These are phyloP conservation scores for Fraxinus sp. DNA, from an alignment of 305 asterid species.

Conservation along the genomic window DNA sequence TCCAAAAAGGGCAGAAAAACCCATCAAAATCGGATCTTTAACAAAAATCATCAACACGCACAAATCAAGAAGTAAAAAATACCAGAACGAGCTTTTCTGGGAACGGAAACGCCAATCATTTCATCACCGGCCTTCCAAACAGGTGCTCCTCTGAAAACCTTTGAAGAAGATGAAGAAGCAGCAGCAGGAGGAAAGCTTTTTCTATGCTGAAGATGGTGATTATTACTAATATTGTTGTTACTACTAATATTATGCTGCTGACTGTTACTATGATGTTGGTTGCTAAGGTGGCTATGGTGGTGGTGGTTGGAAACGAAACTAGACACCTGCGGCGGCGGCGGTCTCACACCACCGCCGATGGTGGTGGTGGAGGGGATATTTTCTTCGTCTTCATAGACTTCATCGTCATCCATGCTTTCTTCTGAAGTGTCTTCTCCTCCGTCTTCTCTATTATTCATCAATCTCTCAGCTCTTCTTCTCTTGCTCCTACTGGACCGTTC, in stretches of 20 bases:
- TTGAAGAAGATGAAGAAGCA: constrained; percentile 35
- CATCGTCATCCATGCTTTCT: constrained; percentile 86
- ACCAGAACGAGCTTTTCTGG: constrained; percentile 98
- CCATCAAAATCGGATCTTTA: constrained; percentile 16
- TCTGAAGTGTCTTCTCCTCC: constrained; percentile 81
- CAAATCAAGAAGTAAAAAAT: neutral
- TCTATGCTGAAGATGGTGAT: constrained; percentile 64
- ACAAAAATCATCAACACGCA: neutral
- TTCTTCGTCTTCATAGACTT: constrained; percentile 70
- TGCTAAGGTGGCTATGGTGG: constrained; percentile 29
- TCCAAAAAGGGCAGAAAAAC: neutral
- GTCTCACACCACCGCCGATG: constrained; percentile 39
- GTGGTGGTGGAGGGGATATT: constrained; percentile 26
- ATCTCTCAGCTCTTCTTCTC: constrained; percentile 69
- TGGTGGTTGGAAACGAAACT: constrained; percentile 42
- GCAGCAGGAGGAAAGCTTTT: constrained; percentile 59
- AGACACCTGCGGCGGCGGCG: constrained; percentile 37
- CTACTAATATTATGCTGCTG: constrained; percentile 32
- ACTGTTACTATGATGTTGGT: constrained; percentile 33
- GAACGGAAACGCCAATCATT: constrained; percentile 89
- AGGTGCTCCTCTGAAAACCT: constrained; percentile 58
- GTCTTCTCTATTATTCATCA: constrained; percentile 47
- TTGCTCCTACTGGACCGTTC: constrained; percentile 68
- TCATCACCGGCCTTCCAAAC: constrained; percentile 95
- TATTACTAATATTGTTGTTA: constrained; percentile 27